Evolutionary conservation across 2,329 filamentous ascomycete genomes (phyloP).

Genomic region (Sclerotinia spermophila): DNA sequence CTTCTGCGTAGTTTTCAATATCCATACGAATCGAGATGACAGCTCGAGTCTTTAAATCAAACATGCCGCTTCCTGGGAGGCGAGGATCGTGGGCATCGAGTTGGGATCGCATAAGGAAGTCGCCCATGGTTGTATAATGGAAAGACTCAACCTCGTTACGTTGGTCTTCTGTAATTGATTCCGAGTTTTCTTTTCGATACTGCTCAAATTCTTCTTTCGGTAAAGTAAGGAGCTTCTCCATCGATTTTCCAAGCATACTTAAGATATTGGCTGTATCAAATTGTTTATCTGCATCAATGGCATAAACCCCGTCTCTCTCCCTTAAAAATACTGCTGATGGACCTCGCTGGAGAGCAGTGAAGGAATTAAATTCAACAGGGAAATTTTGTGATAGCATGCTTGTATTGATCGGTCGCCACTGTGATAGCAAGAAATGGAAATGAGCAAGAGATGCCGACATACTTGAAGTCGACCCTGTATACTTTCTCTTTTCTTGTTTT

Average conservation of each 20-base stretch:
- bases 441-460: constrained; percentile 87
- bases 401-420: constrained; percentile 71
- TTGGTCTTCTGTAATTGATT: constrained; percentile 68
- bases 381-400: constrained; percentile 66
- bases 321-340: constrained; percentile 80
- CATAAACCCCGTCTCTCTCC: constrained; percentile 80
- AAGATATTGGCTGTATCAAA: constrained; percentile 81
- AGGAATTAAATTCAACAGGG: constrained; percentile 55
- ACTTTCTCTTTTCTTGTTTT: constrained; percentile 65
- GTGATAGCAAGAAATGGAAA: constrained; percentile 87
- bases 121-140: constrained; percentile 81
- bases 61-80: constrained; percentile 87
- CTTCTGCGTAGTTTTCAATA: constrained; percentile 64
- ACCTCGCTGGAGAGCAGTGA: constrained; percentile 67
- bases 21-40: constrained; percentile 93
- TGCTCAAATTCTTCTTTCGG: constrained; percentile 80
- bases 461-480: constrained; percentile 92
- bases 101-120: constrained; percentile 93
- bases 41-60: constrained; percentile 92
- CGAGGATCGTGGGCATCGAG: constrained; percentile 85
- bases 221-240: constrained; percentile 91
- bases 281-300: constrained; percentile 94
- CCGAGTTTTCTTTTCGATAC: constrained; percentile 67
- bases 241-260: constrained; percentile 88
- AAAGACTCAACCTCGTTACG: constrained; percentile 71